These are phyloP conservation scores for Shiraia bambusicola DNA, from an alignment of 2,329 filamentous ascomycete genomes.

Conservation along the genomic window DNA sequence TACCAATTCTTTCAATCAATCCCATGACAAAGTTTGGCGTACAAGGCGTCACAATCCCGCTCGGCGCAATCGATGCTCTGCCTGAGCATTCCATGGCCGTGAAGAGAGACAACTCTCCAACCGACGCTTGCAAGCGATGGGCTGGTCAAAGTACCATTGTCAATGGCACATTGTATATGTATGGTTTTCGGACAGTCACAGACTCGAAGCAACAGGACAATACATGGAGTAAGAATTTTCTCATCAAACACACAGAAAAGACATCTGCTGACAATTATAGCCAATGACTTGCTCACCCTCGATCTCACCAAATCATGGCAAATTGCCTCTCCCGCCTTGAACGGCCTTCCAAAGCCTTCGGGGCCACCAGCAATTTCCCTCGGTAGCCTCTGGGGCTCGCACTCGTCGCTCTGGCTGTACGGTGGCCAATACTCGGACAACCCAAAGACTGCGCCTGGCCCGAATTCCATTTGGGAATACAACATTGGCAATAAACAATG, in stretches of 20 bases:
- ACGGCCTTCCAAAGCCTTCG: slow-evolving; percentile 63
- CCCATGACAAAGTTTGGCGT: slow-evolving; percentile 30
- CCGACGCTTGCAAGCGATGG: slow-evolving; percentile 42
- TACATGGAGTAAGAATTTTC: slow-evolving; percentile 65
- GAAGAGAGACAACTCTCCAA: slow-evolving; percentile 34
- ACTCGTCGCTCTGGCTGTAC: slow-evolving; percentile 69
- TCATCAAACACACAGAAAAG: not conserved
- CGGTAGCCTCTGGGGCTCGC: slow-evolving; percentile 76
- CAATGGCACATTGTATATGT: slow-evolving; percentile 75
- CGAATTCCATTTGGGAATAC: slow-evolving; percentile 71
- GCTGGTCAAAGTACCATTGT: slow-evolving; percentile 59
- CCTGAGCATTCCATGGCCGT: slow-evolving; percentile 17
- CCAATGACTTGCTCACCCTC: slow-evolving; percentile 69
- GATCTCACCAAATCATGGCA: slow-evolving; percentile 74
- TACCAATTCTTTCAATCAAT: slow-evolving; percentile 36
- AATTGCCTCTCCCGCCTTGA: slow-evolving; percentile 62
- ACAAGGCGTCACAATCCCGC: slow-evolving; percentile 28
- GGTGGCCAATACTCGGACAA: slow-evolving; percentile 72
- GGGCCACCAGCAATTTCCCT: slow-evolving; percentile 71
- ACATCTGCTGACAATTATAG: slow-evolving; percentile 4
- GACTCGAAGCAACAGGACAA: slow-evolving; percentile 59
- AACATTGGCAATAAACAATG: slow-evolving; percentile 60
- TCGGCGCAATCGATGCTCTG: slow-evolving; percentile 18
- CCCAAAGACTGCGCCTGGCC: slow-evolving; percentile 57
- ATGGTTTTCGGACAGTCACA: slow-evolving; percentile 67